phyloP scores from a whole-genome alignment of 257 asterid genomes.

The Salvia splendens region DNA sequence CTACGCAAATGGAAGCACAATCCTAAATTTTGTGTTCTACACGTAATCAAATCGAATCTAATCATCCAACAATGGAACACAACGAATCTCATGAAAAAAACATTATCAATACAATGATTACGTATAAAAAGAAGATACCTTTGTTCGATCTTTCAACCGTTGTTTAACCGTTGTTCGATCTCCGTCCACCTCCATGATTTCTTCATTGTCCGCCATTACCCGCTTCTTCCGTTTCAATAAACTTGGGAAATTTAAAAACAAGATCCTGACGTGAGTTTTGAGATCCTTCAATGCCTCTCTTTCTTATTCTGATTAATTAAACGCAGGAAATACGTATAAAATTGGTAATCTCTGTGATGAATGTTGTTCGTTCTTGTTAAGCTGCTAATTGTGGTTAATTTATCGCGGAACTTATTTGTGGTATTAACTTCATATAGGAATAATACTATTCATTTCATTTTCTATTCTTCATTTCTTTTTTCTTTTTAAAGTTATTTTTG shows the following conservation, averaged over 20 bases:
- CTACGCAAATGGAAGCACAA: too few species aligned
- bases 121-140: conserved; percentile 40
- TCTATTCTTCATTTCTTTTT: too few species aligned
- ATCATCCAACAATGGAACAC: conserved; percentile 18
- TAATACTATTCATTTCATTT: conserved; percentile 6
- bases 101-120: neutral
- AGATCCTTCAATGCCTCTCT: conserved; percentile 16
- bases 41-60: conserved; percentile 23
- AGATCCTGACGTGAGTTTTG: conserved; percentile 35
- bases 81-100: conserved; percentile 18
- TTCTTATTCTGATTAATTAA: neutral
- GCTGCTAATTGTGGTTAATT: conserved; percentile 25
- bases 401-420: conserved; percentile 2
- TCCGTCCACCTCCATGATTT: conserved; percentile 60
- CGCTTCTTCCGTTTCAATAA: conserved; percentile 28
- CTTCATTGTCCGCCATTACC: conserved; percentile 62
- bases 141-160: conserved; percentile 69
- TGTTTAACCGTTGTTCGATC: conserved; percentile 59
- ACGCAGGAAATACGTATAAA: conserved; percentile 12
- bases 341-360: conserved; percentile 19
- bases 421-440: conserved; percentile 7
- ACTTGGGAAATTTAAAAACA: conserved; percentile 22
- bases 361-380: conserved; percentile 1
- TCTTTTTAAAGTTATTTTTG: too few species aligned
- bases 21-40: conserved; percentile 64